phyloP scores from a whole-genome alignment of 1,284 basidiomycete genomes.

The Irpex lacteus region DNA sequence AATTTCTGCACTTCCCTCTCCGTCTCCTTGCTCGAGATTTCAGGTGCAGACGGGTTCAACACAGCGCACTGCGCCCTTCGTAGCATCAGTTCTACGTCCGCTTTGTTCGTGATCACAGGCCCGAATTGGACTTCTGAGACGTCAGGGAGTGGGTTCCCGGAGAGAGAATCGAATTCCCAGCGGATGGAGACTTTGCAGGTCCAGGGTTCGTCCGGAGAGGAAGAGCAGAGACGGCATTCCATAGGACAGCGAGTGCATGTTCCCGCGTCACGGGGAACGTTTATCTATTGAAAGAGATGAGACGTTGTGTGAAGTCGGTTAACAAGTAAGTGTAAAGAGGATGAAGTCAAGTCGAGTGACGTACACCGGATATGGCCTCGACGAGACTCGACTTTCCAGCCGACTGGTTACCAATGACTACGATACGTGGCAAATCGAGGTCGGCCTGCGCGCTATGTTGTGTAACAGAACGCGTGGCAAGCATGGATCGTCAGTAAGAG shows the following conservation, averaged over 20 bases:
- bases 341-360: constrained; percentile 54
- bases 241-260: constrained; percentile 36
- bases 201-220: constrained; percentile 21
- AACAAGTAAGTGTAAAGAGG: too few relatives aligned
- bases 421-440: constrained; percentile 68
- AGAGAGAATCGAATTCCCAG: constrained; percentile 19
- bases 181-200: constrained; percentile 33
- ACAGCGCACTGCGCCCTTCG: constrained; percentile 45
- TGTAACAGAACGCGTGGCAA: background rate
- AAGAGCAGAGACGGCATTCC: constrained; percentile 24
- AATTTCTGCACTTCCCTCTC: constrained; percentile 20
- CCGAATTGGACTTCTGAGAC: constrained; percentile 36
- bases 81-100: constrained; percentile 36
- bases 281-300: constrained; percentile 2
- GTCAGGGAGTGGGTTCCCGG: constrained; percentile 8
- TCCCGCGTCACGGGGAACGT: constrained; percentile 1
- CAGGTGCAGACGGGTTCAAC: constrained; percentile 31
- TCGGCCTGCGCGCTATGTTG: constrained; percentile 53
- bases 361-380: constrained; percentile 71
- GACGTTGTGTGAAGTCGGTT: constrained; percentile 30
- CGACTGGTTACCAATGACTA: constrained; percentile 42
- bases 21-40: background rate
- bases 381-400: constrained; percentile 75
- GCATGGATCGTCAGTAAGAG: background rate
- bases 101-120: constrained; percentile 29